Evolutionary conservation across 179 eudicot species (phyloP), one percentile per base, ranked within the genome.

Genomic region (Silene noctiflora): DNA sequence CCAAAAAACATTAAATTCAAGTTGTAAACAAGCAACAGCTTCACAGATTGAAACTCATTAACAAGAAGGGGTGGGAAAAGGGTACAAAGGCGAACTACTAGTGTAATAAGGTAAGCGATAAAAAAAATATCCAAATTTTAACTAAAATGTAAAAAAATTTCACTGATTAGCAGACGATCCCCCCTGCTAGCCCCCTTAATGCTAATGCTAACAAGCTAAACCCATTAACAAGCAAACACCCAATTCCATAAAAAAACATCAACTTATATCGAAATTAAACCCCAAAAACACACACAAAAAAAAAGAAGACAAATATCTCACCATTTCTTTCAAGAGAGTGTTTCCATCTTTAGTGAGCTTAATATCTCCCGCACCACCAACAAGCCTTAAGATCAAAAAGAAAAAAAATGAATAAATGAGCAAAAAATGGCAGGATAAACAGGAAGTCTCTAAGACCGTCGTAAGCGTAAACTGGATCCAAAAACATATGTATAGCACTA

Each of bases 331-430:
- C 82, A 94, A 80, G 14, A 92, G 88, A 14, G 97, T 92, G 83
- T 92, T 94, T 0, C 97, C 98, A 73, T 92, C 98, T 84, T 92
- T 94, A 2, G 98, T 92, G 25, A 94, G 97, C 81, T 94, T 92
- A 65, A 94, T 94, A 68, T 92, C 97, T 9, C 97, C 98, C 25
- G 97, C 87, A 75, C 98, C 97, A 46, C 98, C 96, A 86, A 94
- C 97, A 74, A 62, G 16, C 20, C 59, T 19, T 59, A 5, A 65
- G 17, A 0, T n/a, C 4, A 75, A 67, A 56, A 0, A 48, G 16
- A 48, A 48, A 11, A 48, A 17, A 13, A 33, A 33, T 33, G 2
- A 48, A 33, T 33, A 10, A 48, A 10, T 48, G 55, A 33, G 3
- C 48, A 58, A 51, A 9, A 4, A 60, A 4, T 48, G 60, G 39